Evolutionary conservation across 2,329 filamentous ascomycete genomes (phyloP), one percentile per base, ranked within the genome.

Genomic region (Immersiporthe knoxdaviesiana): DNA sequence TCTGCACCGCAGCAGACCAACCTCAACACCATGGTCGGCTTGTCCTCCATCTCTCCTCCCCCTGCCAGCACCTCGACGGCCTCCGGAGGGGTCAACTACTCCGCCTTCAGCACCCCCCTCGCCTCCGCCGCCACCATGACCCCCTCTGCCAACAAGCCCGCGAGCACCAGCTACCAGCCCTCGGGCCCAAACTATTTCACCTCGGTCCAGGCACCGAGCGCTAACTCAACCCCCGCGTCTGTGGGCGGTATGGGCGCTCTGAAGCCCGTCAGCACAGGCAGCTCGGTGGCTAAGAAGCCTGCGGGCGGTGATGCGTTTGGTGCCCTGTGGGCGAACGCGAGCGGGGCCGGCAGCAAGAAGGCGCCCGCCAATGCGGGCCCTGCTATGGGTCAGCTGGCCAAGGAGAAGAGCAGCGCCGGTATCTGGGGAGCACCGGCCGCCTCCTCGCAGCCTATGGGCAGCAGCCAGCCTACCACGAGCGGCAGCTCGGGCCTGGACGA

Each of bases 171-270:
- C 62, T 97, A 90, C 81, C 92, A 97, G 80, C 87, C 92, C 1
- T 81, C 90, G 1, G 90, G 91, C 30, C 96, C 96, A 65, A 99
- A 99, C 82, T 99, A 99, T 84, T 99, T 95, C 80, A 94, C 93
- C 66, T 96, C 93, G 0, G 91, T 98, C 4, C 81, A 75, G 73
- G 79, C 74, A 72, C 78, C 52, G 77, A 77, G 75, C 68, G 76
- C 69, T 73, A 79, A 72, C 27, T 76, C 75, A 3, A 73, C 74
- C 44, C 69, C 75, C 12, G 67, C 68, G 1, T 71, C 70, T 50
- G 72, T 74, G 41, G 71, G 68, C 10, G 77, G 74, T n/a, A 76
- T 77, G 73, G 74, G 73, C 5, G 73, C 74, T 0, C 68, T 74
- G 63, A 73, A 74, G 61, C 72, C 74, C 59, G 64, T 74, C 60